phyloP scores from a whole-genome alignment of 2,329 filamentous ascomycete genomes.

The Lanzia echinophila region DNA sequence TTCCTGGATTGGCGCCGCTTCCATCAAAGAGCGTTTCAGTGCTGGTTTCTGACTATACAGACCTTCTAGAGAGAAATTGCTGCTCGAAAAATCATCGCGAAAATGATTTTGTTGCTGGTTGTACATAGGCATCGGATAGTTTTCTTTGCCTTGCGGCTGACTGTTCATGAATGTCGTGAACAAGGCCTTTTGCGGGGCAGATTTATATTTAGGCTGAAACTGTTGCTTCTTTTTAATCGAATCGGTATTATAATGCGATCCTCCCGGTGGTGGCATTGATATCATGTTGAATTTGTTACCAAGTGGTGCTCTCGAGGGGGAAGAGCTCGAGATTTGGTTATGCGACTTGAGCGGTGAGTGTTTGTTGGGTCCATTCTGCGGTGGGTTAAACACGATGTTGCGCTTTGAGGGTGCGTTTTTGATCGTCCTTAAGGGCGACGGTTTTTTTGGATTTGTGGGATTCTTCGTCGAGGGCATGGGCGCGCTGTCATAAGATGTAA shows the following conservation, averaged over 20 bases:
- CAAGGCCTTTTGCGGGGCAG: slow-evolving; percentile 42
- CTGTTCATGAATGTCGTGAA: slow-evolving; percentile 35
- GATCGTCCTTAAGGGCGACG: slow-evolving; percentile 36
- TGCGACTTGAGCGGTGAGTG: slow-evolving; percentile 64
- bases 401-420: slow-evolving; percentile 39
- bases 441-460: slow-evolving; percentile 19
- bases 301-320: slow-evolving; percentile 54
- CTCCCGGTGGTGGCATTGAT: slow-evolving; percentile 57
- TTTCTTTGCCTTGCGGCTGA: slow-evolving; percentile 46
- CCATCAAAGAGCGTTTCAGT: slow-evolving; percentile 59
- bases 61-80: slow-evolving; percentile 45
- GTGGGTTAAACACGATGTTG: slow-evolving; percentile 62
- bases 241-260: slow-evolving; percentile 51
- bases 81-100: slow-evolving; percentile 14
- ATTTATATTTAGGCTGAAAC: slow-evolving; percentile 51
- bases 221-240: slow-evolving; percentile 62
- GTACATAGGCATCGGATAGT: slow-evolving; percentile 39
- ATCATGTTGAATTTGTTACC: slow-evolving; percentile 60
- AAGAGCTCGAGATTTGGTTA: slow-evolving; percentile 47
- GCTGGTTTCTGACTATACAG: slow-evolving; percentile 45
- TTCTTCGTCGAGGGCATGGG: slow-evolving; percentile 27
- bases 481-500: slow-evolving; percentile 35
- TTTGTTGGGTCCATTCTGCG: slow-evolving; percentile 42
- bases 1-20: slow-evolving; percentile 68
- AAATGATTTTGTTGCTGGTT: slow-evolving; percentile 40